Conservation (phyloP, 2,329 filamentous ascomycete genomes). For the Cephalotrichum gorgonifer region DNA sequence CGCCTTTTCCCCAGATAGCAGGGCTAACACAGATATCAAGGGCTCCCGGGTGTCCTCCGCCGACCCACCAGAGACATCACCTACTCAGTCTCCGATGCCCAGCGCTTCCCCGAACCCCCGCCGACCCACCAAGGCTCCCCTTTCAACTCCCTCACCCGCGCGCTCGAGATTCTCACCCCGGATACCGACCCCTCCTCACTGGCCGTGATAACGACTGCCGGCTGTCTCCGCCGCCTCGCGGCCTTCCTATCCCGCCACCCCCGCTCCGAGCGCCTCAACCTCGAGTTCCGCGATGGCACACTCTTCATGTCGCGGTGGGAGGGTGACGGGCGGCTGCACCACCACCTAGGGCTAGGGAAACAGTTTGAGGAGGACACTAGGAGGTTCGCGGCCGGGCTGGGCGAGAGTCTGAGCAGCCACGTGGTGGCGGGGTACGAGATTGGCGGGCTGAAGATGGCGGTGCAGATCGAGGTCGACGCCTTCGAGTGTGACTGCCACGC, state of each 20-base stretch:
- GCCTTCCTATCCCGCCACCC: not conserved
- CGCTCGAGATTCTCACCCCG: not conserved
- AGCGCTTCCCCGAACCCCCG: not conserved
- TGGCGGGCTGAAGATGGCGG: not conserved
- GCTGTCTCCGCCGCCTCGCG: conserved; percentile 3
- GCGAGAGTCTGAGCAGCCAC: not conserved
- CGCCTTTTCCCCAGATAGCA: not conserved
- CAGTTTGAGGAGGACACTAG: not conserved
- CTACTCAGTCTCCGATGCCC: not conserved
- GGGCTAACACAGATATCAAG: not conserved
- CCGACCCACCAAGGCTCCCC: not conserved
- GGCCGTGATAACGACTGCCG: not conserved
- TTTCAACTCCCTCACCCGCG: not conserved
- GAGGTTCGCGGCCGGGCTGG: not conserved
- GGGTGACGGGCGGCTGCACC: not conserved
- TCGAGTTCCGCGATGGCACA: conserved; percentile 1
- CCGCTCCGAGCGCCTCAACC: not conserved
- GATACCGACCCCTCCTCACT: not conserved
- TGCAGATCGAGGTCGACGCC: conserved; percentile 1
- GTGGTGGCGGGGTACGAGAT: not conserved
- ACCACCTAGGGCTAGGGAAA: not conserved
- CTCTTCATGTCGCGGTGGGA: conserved; percentile 1
- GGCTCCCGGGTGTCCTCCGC: not conserved
- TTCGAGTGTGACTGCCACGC: not conserved
- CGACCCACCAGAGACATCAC: not conserved